Base-by-base conservation (phyloP, 768 basidiomycete genomes). In the Lactifluus volemus region DNA sequence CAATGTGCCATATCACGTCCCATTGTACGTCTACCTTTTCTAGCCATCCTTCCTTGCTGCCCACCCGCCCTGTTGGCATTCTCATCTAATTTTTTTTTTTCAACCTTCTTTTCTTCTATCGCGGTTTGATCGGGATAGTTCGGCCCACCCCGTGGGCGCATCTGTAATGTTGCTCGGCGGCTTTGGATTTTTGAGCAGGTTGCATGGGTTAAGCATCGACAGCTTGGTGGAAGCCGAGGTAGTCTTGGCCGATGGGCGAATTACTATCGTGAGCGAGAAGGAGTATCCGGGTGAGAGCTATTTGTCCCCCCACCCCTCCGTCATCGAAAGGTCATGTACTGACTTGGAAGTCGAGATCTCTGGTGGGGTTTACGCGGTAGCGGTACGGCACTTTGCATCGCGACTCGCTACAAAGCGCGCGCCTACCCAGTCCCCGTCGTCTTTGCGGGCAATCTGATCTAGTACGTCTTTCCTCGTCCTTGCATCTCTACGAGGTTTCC, bases 161-260 rank as follows among this genome's bases (percentile, higher is more conserved):
- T 84, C 85, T 10, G 82, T 88, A 60, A 88, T 91, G 88, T 74
- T 91, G 61, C 79, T 89, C 3, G 92, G 89, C 17, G 94, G 94
- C 1, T 96, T 96, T 68, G 94, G 94, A 1, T 86, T 96, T 74
- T 76, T 94, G 48, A 85, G 89, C 54, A 81, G 94, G 54, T 73
- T 92, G 66, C 82, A 86, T 63, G 94, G 94, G 6, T 76, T 97
- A 57, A 93, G 90, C 60, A 82, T 93, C 69, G 94, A 98, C 71
- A 91, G 89, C 69, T 75, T 96, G 29, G 88, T 95, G 5, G 93
- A 97, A 68, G 88, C 89, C 0, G 94, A 98, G 73, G 85, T 94
- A 74, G 94, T 97, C 2, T 78, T 94, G 17, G 88, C 92, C 4
- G 92, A 96, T 72, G 94, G 94, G 5, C 76, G 83, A n/a, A 88